phyloP scores from a whole-genome alignment of 164 flowering plant genomes.

The Cinnamomum micranthum region DNA sequence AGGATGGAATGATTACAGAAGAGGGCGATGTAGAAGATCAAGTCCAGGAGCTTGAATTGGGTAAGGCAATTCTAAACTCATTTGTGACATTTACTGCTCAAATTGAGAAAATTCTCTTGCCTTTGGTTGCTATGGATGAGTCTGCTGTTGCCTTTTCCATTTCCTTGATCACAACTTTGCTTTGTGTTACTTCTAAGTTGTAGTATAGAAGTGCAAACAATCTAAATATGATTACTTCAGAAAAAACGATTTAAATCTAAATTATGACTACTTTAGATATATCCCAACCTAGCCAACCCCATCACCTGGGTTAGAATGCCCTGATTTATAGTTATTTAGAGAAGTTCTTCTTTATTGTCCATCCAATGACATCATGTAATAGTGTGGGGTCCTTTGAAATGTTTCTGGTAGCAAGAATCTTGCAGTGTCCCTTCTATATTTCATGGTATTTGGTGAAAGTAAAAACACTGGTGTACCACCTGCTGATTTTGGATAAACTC shows the following conservation, averaged over 20 bases:
- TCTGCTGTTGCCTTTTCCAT: neutral
- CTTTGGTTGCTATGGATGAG: neutral
- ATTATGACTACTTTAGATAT: neutral
- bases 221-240: neutral
- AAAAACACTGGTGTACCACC: too few species aligned
- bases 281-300: neutral
- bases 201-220: neutral
- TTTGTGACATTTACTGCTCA: neutral
- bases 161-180: neutral
- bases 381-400: too few species aligned
- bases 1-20: conserved; percentile 39
- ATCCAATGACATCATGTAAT: too few species aligned
- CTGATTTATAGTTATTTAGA: neutral
- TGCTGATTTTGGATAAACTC: too few species aligned
- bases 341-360: neutral
- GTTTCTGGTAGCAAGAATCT: too few species aligned
- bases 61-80: conserved; percentile 25
- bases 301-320: neutral
- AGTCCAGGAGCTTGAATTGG: conserved; percentile 56
- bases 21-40: conserved; percentile 62
- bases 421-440: too few species aligned
- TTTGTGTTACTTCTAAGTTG: neutral
- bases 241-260: neutral
- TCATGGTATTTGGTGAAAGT: too few species aligned
- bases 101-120: neutral